Evolutionary conservation across 2,329 filamentous ascomycete species (phyloP), one percentile per base, ranked within the genome.

Genomic region (Cordyceps javanica): DNA sequence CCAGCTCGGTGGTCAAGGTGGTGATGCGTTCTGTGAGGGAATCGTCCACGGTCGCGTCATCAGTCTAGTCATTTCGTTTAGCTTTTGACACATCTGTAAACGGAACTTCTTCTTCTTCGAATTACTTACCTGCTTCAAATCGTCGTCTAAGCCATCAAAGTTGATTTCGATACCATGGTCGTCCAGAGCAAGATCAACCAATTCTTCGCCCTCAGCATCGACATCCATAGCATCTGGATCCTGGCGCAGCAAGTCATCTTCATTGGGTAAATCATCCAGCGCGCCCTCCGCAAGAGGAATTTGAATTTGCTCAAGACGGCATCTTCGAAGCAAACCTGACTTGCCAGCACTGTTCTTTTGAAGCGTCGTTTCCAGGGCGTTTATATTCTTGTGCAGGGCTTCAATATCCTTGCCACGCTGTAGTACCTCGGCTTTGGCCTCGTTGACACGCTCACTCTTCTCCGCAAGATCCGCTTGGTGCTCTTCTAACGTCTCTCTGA

Each of bases 161-260:
- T 96, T 86, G 55, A 96, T 83, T 58, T 90, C 86, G 63, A 99
- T 96, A 56, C 94, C 94, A 68, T 96, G 91, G 69, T 97, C 90
- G 62, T 96, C 87, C 61, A 93, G 81, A 38, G 85, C 82, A 54
- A 87, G 82, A 50, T 82, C 79, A 68, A 86, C 80, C 55, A 81
- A 77, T 34, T 80, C 77, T 19, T 80, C 79, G 19, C 84, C 81
- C 38, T 87, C 86, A 5, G 75, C 83, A 62, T 97, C 94, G 21
- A 97, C 77, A 63, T 97, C 93, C 92, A 97, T 97, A 3, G 88
- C 88, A 68, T 97, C 91, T 1, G 87, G 83, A 67, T 96, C 91
- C 57, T 84, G 82, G 59, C 87, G 86, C 44, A 90, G 77, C 42
- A 95, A 75, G 61, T 87, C 82, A 64, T 96, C 91, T 68, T 95